These are phyloP conservation scores for Epichloe festucae DNA, from an alignment of 2,329 filamentous ascomycete genomes.

Conservation along the genomic window DNA sequence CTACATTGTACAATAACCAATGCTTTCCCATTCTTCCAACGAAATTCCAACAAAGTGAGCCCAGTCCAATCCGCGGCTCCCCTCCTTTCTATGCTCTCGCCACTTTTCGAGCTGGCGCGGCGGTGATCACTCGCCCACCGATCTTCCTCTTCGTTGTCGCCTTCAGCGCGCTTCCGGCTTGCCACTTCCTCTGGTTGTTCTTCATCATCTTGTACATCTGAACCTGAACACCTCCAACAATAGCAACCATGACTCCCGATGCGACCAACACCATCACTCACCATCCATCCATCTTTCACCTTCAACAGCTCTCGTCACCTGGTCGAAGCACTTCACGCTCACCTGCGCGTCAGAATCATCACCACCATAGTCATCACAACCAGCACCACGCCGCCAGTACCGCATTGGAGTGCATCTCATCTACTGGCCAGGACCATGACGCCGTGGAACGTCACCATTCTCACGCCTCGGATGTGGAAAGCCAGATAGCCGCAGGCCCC, in stretches of 20 bases:
- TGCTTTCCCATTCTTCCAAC: too few species aligned
- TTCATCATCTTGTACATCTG: not conserved
- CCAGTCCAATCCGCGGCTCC: too few species aligned
- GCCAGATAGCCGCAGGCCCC: constrained; percentile 25
- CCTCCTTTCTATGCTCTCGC: not conserved
- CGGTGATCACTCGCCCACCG: not conserved
- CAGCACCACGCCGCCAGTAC: constrained; percentile 29
- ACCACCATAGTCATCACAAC: constrained; percentile 1
- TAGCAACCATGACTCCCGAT: constrained; percentile 27
- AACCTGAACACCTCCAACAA: not conserved
- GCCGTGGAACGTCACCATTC: constrained; percentile 30
- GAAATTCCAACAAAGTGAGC: too few species aligned
- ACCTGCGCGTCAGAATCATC: constrained; percentile 9
- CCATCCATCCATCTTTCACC: constrained; percentile 31
- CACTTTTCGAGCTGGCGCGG: not conserved
- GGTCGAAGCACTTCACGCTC: constrained; percentile 17
- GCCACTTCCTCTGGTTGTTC: not conserved
- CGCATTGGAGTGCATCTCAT: constrained; percentile 27
- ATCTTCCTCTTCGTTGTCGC: not conserved
- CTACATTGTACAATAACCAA: too few species aligned
- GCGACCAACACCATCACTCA: constrained; percentile 27
- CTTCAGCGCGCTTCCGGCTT: not conserved
- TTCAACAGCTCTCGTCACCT: constrained; percentile 20
- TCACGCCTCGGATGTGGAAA: constrained; percentile 34
- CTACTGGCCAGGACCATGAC: constrained; percentile 21